phyloP scores from a whole-genome alignment of 2,329 filamentous ascomycete species.

The Blumeriella jaapii region DNA sequence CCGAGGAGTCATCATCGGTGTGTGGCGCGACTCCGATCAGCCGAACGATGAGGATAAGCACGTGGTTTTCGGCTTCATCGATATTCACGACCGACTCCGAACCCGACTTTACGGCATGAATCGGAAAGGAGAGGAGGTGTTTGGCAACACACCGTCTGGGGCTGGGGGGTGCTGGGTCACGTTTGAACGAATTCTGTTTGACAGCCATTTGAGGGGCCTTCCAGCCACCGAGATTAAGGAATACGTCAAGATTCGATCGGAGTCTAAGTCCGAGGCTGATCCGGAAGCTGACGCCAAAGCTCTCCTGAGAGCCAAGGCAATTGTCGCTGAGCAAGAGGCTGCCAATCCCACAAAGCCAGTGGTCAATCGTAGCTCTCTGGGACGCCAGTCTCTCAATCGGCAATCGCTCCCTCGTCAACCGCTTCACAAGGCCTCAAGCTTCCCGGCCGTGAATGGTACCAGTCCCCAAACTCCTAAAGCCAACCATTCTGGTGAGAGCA shows the following conservation, averaged over 20 bases:
- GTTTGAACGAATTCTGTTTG: slow-evolving; percentile 48
- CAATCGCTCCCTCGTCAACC: slow-evolving; percentile 20
- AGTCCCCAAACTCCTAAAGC: slow-evolving; percentile 19
- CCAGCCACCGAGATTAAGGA: slow-evolving; percentile 49
- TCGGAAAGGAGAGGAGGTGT: slow-evolving; percentile 33
- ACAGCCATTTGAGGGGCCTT: slow-evolving; percentile 41
- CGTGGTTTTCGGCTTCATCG: slow-evolving; percentile 50
- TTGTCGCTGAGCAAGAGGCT: slow-evolving; percentile 15
- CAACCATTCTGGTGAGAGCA: slow-evolving; percentile 15
- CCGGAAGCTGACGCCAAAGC: slow-evolving; percentile 17
- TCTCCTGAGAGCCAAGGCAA: slow-evolving; percentile 19
- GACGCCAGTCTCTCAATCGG: slow-evolving; percentile 14
- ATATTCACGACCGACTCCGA: slow-evolving; percentile 46
- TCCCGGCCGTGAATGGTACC: slow-evolving; percentile 21
- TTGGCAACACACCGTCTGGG: slow-evolving; percentile 40
- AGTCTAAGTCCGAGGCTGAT: slow-evolving; percentile 20
- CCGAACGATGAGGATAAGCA: slow-evolving; percentile 40
- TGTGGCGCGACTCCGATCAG: slow-evolving; percentile 48
- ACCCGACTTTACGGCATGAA: slow-evolving; percentile 44
- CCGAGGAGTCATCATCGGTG: slow-evolving; percentile 35
- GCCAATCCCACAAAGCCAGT: slow-evolving; percentile 15
- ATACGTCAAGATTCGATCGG: slow-evolving; percentile 44
- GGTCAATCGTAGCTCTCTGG: slow-evolving; percentile 14
- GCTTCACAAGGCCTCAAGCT: slow-evolving; percentile 19
- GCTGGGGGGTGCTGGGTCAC: slow-evolving; percentile 54